phyloP scores from a whole-genome alignment of 140 eudicot species.

The Erigeron philadelphicus region DNA sequence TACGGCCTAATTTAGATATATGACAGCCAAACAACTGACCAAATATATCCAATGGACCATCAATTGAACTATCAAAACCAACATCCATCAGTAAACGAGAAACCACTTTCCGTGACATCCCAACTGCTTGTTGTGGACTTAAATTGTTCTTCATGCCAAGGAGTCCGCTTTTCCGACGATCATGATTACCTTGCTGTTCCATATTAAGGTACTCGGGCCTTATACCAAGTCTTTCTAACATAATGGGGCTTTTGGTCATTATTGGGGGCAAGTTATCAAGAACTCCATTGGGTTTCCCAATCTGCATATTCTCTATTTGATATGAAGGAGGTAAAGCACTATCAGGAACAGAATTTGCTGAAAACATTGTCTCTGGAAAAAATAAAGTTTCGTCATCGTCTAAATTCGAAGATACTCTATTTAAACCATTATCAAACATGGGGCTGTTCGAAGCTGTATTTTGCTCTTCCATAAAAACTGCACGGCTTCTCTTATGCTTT shows the following conservation, averaged over 20 bases:
- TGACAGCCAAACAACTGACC: conserved; percentile 74
- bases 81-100: conserved; percentile 55
- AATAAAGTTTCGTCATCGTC: conserved; percentile 48
- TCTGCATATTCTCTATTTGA: conserved; percentile 37
- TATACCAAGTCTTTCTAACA: conserved; percentile 94
- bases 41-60: conserved; percentile 59
- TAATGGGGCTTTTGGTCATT: conserved; percentile 76
- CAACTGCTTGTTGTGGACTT: conserved; percentile 65
- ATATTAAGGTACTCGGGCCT: conserved; percentile 82
- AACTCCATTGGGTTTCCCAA: conserved; percentile 67
- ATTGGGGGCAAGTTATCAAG: conserved; percentile 73
- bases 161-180: conserved; percentile 47
- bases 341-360: conserved; percentile 85
- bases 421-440: conserved; percentile 34
- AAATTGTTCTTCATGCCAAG: conserved; percentile 44
- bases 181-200: conserved; percentile 67
- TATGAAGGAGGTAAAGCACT: conserved; percentile 52
- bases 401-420: conserved; percentile 35
- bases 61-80: conserved; percentile 77
- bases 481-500: conserved; percentile 77
- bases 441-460: conserved; percentile 33
- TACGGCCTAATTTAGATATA: conserved; percentile 66
- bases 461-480: conserved; percentile 61
- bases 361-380: conserved; percentile 81
- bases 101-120: conserved; percentile 63